Base-by-base conservation (phyloP, 345 rosid species). In the Camelina laxa region DNA sequence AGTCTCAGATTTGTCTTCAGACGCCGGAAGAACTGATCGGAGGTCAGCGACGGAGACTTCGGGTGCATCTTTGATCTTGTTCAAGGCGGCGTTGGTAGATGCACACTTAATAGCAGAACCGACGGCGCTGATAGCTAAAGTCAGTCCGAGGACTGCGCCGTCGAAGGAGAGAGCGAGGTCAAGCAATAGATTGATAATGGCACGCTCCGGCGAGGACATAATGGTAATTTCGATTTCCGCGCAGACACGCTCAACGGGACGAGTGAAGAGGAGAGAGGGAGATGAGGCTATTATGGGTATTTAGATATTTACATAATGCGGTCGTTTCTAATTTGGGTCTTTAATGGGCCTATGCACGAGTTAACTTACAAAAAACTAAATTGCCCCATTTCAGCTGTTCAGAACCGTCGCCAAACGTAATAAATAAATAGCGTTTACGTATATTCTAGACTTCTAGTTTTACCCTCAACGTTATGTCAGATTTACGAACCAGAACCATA, bases 181-280 rank as follows among this genome's bases (percentile, higher is more conserved):
- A 44, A 86, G 56, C 60, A 89, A 65, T 20, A 88, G 62, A 31
- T 85, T 73, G 8, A 85, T 67, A 45, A 90, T 13, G 54, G 90
- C 89, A 55, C 84, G 92, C 70, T 90, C 93, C 80, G 83, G 87
- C 36, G 91, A 80, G 73, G 98, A 82, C 98, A 94, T 94, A 2
- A 0, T 14, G n/a, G 77, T 71, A 59, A 71, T 19, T 70, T 64
- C n/a, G n/a, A 27, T 27, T 4, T 27, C 30, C 30, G 4, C 30
- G 5, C 30, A 27, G 30, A 27, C 30, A 27, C 30, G 30, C 30
- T 3, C 36, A 33, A 21, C 19, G 39, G 17, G 30, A 30, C 44
- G 47, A 47, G 47, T 10, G 16, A n/a, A 17, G 16, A 30, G 38
- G 44, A 24, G 0, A 24, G 62, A 20, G 41, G 27, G 30, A 59